Base-by-base conservation (phyloP, 176 grass and related monocot genomes). In the Coix lacrymajobi region DNA sequence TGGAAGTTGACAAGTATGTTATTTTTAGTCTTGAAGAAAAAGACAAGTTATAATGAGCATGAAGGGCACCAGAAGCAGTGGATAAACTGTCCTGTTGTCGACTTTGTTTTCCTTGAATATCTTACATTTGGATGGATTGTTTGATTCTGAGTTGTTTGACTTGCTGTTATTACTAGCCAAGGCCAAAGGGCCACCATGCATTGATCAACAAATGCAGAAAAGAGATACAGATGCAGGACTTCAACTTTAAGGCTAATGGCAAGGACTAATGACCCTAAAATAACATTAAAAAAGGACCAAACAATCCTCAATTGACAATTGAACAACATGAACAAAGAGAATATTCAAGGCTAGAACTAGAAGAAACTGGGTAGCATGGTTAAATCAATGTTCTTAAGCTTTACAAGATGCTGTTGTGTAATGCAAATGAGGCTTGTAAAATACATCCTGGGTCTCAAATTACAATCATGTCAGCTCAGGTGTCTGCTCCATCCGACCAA, bases 21-120 rank as follows among this genome's bases (percentile, higher is more conserved):
- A 4, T 24, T 58, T 58, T 58, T 1, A 25, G 3, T 58, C 11
- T 57, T 58, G 4, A 0, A 24, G 3, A 24, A 24, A 24, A 25
- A 58, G 1, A 58, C 3, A 25, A 24, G 22, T 0, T 58, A 26
- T 26, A 26, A 60, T 60, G 56, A 60, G 4, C 56, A 60, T 26
- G 56, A 60, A 58, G 56, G 1, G 56, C 56, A 26, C 22, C 56
- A 60, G 56, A 60, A 60, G 3, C 54, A 24, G 20, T 17, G 11
- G 13, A 19, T 78, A 38, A 39, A 20, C 26, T 71, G 20, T 40
- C 4, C 15, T 4, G 36, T 22, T 34, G 49, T 29, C 29, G 12
- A 86, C 68, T 83, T 89, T 92, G 80, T 37, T 89, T 79, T 87
- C 69, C 84, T 89, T 62, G 20, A 86, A 83, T 84, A 78, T 86